Percentiles rank a stretch among this genome's conserved stretches.
phyloP scores from a whole-genome alignment of 495 filamentous ascomycete species.

The Daldinia grandis region DNA sequence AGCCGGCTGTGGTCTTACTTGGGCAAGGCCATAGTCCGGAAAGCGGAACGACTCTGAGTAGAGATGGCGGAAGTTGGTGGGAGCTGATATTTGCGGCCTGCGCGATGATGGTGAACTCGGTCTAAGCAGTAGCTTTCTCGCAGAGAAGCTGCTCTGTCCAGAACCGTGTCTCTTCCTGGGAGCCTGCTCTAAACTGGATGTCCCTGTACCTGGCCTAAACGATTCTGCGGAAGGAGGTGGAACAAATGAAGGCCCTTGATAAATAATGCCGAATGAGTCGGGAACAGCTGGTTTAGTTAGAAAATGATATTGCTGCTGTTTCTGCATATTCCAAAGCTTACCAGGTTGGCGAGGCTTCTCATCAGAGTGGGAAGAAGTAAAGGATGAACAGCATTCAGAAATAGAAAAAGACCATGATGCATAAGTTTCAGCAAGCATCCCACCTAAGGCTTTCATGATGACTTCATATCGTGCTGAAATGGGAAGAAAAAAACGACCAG shows the following conservation, averaged over 20 bases:
- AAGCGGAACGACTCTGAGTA: constrained; percentile 59
- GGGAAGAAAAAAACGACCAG: constrained; percentile 38
- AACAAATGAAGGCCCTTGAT: constrained; percentile 51
- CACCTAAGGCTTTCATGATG: constrained; percentile 51
- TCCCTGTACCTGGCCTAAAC: constrained; percentile 40
- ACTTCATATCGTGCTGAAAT: constrained; percentile 40
- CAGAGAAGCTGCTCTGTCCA: constrained; percentile 45
- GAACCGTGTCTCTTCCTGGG: constrained; percentile 48
- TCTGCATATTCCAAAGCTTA: constrained; percentile 30
- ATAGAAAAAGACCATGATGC: constrained; percentile 53
- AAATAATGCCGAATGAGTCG: constrained; percentile 45
- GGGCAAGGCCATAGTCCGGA: constrained; percentile 35
- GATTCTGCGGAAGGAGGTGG: constrained; percentile 48
- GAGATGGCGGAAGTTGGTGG: constrained; percentile 60
- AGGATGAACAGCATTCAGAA: constrained; percentile 51
- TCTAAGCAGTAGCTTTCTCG: constrained; percentile 44
- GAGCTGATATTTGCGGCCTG: constrained; percentile 58
- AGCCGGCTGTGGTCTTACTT: constrained; percentile 45
- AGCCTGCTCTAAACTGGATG: constrained; percentile 45
- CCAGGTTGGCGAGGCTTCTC: constrained; percentile 47
- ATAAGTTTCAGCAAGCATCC: constrained; percentile 51
- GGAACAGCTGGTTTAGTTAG: constrained; percentile 25
- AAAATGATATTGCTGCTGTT: constrained; percentile 5
- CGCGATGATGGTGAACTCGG: constrained; percentile 50
- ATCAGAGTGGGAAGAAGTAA: constrained; percentile 44